Percentiles rank a stretch among this genome's conserved stretches.
Evolutionary conservation across 345 rosid species (phyloP).

Genomic region (Ceriops zippeliana): DNA sequence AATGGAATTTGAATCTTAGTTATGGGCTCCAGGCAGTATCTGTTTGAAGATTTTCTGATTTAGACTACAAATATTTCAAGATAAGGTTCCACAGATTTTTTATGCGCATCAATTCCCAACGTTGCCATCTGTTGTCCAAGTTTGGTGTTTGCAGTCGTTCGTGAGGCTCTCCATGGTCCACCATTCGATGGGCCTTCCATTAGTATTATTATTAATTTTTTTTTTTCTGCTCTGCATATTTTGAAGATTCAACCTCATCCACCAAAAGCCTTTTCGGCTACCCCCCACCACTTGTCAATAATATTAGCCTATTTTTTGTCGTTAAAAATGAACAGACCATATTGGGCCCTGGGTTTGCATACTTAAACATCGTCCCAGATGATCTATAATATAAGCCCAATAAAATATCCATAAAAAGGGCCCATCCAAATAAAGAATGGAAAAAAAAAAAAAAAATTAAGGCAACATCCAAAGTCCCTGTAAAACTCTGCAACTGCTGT

Average conservation of each 20-base stretch:
- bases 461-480: neutral
- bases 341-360: no score
- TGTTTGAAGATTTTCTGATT: neutral
- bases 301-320: no score
- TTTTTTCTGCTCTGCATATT: neutral
- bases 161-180: conserved; percentile 3
- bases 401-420: no score
- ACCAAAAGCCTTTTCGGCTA: neutral
- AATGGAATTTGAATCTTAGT: neutral
- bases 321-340: no score
- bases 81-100: neutral
- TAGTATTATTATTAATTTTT: no score
- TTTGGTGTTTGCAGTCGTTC: neutral
- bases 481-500: no score
- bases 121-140: neutral
- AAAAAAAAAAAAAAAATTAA: neutral
- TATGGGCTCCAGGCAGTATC: neutral
- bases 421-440: no score
- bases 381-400: no score
- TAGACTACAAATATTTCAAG: neutral
- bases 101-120: neutral
- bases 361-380: no score
- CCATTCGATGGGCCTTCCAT: neutral
- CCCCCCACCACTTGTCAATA: no score
- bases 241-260: neutral